These are phyloP conservation scores for Corinectria fuckeliana DNA, from an alignment of 2,329 filamentous ascomycete species.

Conservation along the genomic window DNA sequence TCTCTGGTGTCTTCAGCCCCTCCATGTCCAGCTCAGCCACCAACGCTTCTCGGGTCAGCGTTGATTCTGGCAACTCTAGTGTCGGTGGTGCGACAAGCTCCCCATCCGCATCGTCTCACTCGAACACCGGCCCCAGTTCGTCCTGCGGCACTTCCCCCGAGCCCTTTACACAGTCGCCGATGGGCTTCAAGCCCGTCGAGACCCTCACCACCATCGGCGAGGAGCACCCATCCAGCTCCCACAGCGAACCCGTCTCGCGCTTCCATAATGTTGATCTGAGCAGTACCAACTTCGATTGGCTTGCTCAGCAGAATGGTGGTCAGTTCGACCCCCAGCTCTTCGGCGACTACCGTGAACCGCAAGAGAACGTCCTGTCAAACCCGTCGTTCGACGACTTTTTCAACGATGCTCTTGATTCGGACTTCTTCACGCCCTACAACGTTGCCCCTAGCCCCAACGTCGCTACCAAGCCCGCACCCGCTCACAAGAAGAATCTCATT, in stretches of 20 bases:
- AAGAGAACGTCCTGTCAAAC: constrained; percentile 76
- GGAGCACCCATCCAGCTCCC: constrained; percentile 58
- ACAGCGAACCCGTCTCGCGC: constrained; percentile 43
- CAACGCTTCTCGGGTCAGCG: constrained; percentile 56
- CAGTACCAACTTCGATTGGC: constrained; percentile 71
- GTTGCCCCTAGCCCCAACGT: constrained; percentile 55
- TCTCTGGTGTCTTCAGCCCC: constrained; percentile 66
- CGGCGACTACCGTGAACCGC: constrained; percentile 88
- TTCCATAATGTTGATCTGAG: constrained; percentile 50
- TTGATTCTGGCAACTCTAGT: constrained; percentile 58
- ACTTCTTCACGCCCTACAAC: constrained; percentile 84
- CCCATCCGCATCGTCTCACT: constrained; percentile 68
- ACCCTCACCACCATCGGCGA: constrained; percentile 70
- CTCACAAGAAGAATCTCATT: constrained; percentile 72
- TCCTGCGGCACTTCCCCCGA: constrained; percentile 82
- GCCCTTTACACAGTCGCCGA: constrained; percentile 74
- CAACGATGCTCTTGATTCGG: constrained; percentile 80
- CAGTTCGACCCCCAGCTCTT: constrained; percentile 93
- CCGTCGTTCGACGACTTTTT: constrained; percentile 76
- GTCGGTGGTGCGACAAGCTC: constrained; percentile 65
- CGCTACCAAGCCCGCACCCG: constrained; percentile 30
- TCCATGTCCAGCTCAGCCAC: constrained; percentile 53
- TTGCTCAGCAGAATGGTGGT: constrained; percentile 80
- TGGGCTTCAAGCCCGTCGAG: constrained; percentile 68
- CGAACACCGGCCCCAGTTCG: constrained; percentile 64